Evolutionary conservation across 2,329 filamentous ascomycete species (phyloP), one percentile per base, ranked within the genome.

Genomic region (Paradendryphiella salina): DNA sequence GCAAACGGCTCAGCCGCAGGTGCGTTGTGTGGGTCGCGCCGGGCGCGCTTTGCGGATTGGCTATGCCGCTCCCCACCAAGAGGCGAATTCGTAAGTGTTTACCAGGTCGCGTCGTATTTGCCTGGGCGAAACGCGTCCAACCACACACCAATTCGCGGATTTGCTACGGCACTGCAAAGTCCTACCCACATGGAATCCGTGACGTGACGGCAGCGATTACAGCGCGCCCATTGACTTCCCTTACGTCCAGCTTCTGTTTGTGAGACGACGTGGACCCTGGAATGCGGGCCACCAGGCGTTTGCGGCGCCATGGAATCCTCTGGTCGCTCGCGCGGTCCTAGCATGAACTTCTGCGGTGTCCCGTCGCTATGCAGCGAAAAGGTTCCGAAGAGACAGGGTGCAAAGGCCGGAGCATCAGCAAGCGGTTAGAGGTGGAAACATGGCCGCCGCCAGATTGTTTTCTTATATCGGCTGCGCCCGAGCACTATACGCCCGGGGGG

Each of bases 1-100:
- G 59, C 63, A 65, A 62, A 64, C 66, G 36, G 54, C 60, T 63
- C 61, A 65, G 67, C 66, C 63, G 67, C 67, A 60, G 60, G 38
- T 49, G 53, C 47, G 55, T 54, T 37, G 38, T 44, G 52, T 52
- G 57, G 61, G 51, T 39, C 40, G 56, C 50, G 43, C 46, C 34
- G 32, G 39, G 52, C 36, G 43, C 46, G 50, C 39, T 29, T 35
- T 48, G 58, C 57, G 54, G 52, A 52, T 56, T 60, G 59, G 61
- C 37, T 32, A 34, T 32, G 18, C 15, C 15, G 31, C 21, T n/a
- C 23, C 36, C 28, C 51, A 38, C 39, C 15, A 31, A 47, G 45
- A 32, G 41, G 52, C 40, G 34, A 35, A 37, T 46, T 51, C 52
- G 54, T 52, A 52, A 54, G 43, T 60, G 52, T 59, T 59, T 58